Conservation (phyloP, 176 grass and related monocot species). For the Avena atlantica region DNA sequence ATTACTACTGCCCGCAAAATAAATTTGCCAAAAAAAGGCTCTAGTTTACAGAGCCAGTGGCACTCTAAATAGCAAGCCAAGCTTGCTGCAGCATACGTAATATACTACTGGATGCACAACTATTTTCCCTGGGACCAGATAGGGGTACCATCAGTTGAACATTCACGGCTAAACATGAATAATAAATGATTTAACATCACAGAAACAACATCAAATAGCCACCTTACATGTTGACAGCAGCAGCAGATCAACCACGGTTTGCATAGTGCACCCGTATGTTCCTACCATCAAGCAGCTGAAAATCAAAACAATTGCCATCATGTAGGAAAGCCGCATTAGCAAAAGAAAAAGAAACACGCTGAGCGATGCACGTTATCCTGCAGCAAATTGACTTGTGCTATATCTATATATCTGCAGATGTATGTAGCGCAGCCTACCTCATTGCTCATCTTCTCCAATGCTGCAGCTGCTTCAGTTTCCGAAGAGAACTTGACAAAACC, state of each 20-base stretch:
- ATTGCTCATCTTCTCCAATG: conserved; percentile 50
- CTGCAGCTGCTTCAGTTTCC: conserved; percentile 37
- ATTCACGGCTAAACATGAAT: background rate
- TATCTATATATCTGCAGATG: background rate
- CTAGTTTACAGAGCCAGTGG: background rate
- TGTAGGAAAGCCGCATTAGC: background rate
- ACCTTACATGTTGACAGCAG: conserved; percentile 7
- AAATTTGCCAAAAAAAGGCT: background rate
- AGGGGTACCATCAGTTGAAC: background rate
- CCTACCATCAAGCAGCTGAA: conserved; percentile 67
- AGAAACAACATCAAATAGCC: background rate
- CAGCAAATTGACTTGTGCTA: background rate
- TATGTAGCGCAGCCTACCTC: conserved; percentile 8
- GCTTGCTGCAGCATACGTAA: background rate
- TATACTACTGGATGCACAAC: background rate
- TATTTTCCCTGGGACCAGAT: background rate
- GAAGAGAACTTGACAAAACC: conserved; percentile 58
- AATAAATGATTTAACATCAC: background rate
- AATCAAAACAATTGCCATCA: background rate
- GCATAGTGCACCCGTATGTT: conserved; percentile 54
- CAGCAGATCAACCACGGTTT: conserved; percentile 33
- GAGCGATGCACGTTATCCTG: background rate
- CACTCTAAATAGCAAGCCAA: background rate
- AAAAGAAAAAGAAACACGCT: background rate
- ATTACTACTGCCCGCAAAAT: background rate